Conservation (phyloP, 805 yeast species). For the Brettanomyces nanus region DNA sequence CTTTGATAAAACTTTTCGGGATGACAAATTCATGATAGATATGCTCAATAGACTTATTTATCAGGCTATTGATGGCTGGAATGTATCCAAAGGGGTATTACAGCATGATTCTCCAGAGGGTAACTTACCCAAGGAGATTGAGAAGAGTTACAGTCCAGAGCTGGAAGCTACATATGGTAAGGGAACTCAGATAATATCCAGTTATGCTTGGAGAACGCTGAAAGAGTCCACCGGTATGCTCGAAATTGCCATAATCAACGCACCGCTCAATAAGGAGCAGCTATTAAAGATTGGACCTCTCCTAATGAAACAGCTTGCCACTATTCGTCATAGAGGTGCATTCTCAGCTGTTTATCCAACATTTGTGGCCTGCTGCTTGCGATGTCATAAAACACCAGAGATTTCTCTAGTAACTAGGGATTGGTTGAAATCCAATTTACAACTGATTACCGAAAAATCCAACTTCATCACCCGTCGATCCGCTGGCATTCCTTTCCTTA, state of each 20-base stretch:
- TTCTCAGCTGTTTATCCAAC: conserved; percentile 84
- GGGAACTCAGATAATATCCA: conserved; percentile 40
- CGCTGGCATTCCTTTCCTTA: conserved; percentile 80
- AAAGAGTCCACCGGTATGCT: conserved; percentile 64
- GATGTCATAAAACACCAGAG: conserved; percentile 35
- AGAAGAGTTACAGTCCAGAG: conserved; percentile 27
- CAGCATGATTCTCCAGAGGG: conserved; percentile 71
- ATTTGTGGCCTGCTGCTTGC: conserved; percentile 54
- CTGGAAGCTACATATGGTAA: conserved; percentile 27
- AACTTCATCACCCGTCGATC: conserved; percentile 82
- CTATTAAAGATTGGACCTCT: conserved; percentile 41
- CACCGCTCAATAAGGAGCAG: conserved; percentile 20
- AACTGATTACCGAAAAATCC: conserved; percentile 34
- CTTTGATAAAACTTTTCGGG: conserved; percentile 4
- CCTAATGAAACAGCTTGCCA: conserved; percentile 57
- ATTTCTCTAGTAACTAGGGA: conserved; percentile 31
- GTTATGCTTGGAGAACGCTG: conserved; percentile 76
- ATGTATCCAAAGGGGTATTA: conserved; percentile 36
- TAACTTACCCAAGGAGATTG: conserved; percentile 40
- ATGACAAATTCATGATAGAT: conserved; percentile 1
- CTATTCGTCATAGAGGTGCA: conserved; percentile 85
- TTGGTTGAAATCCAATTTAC: conserved; percentile 58
- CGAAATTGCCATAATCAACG: conserved; percentile 19
- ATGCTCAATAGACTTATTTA: conserved; percentile 8
- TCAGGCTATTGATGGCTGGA: conserved; percentile 31